Evolutionary conservation across 345 rosid genomes (phyloP).

Genomic region (Jatropha curcas): DNA sequence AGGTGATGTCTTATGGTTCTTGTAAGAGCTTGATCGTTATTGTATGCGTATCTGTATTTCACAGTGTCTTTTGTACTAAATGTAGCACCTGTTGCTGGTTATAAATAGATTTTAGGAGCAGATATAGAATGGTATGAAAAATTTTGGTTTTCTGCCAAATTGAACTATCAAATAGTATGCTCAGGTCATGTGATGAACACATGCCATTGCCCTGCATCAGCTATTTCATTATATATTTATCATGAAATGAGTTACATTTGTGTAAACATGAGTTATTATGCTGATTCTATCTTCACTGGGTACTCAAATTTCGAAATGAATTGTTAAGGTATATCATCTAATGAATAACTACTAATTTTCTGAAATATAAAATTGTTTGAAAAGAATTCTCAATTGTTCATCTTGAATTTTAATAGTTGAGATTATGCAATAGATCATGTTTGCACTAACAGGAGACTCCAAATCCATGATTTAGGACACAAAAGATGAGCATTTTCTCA

Average conservation of each 20-base stretch:
- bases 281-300: no score
- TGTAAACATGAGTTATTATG: background rate
- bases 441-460: background rate
- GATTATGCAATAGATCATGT: background rate
- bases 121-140: background rate
- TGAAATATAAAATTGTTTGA: no score
- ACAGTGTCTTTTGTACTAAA: background rate
- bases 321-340: no score
- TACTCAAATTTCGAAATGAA: no score
- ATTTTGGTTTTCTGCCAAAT: background rate
- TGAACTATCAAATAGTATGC: background rate
- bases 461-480: background rate
- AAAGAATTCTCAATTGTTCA: background rate
- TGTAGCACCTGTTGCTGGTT: background rate
- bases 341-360: no score
- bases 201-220: background rate
- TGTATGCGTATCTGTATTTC: background rate
- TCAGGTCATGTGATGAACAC: background rate
- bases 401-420: background rate
- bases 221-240: background rate
- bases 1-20: constrained; percentile 38
- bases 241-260: no score
- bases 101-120: background rate
- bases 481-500: background rate
- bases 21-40: constrained; percentile 1